Evolutionary conservation across 2,329 filamentous ascomycete genomes (phyloP).

Genomic region (Neofusicoccum ribis): DNA sequence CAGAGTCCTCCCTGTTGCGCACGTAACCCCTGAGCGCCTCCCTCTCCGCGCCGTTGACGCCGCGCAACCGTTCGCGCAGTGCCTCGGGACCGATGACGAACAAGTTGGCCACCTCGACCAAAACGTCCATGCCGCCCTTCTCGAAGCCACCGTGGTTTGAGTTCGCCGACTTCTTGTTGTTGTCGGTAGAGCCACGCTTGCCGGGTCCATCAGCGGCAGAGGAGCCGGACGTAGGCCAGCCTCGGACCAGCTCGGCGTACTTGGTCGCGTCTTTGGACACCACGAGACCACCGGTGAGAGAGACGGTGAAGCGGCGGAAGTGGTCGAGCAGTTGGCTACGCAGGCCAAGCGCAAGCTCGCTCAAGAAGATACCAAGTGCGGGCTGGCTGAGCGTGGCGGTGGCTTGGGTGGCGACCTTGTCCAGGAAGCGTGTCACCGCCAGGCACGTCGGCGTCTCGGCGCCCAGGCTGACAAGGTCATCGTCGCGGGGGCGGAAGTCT

Average conservation of each 20-base stretch:
- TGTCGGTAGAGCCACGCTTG: conserved; percentile 33
- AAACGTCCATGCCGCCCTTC: conserved; percentile 67
- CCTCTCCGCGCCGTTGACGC: conserved; percentile 45
- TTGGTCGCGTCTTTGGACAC: conserved; percentile 94
- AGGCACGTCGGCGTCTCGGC: conserved; percentile 78
- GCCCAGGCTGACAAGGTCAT: conserved; percentile 48
- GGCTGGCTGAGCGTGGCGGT: conserved; percentile 74
- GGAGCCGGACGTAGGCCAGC: conserved; percentile 59
- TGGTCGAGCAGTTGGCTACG: conserved; percentile 83
- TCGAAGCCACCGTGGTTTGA: conserved; percentile 51
- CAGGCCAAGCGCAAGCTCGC: conserved; percentile 79
- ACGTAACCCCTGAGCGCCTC: conserved; percentile 78
- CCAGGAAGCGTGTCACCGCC: conserved; percentile 77
- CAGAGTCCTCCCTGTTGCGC: conserved; percentile 78
- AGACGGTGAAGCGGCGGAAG: conserved; percentile 91
- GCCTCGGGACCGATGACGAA: conserved; percentile 80
- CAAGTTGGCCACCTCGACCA: conserved; percentile 90
- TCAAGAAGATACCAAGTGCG: conserved; percentile 79
- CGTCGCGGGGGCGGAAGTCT: conserved; percentile 86
- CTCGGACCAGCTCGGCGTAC: conserved; percentile 82
- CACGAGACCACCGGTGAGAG: conserved; percentile 89
- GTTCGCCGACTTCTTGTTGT: conserved; percentile 31
- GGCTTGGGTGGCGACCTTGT: conserved; percentile 60
- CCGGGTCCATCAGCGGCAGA: conserved; percentile 66
- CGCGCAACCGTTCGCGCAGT: conserved; percentile 52